Conservation (phyloP, 805 yeast species). For the Candida manassasensis region DNA sequence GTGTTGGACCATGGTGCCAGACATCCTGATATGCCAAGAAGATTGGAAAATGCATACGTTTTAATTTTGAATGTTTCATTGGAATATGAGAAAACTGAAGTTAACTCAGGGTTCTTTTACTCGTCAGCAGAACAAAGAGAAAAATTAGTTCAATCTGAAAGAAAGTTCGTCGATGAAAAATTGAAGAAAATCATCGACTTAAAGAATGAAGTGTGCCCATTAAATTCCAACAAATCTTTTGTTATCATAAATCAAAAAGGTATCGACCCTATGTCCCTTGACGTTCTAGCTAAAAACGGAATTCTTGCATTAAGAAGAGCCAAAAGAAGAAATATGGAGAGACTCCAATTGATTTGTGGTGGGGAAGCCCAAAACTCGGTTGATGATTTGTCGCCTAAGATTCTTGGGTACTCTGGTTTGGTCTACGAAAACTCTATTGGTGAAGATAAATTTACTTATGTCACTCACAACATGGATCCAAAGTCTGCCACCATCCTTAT, state of each 20-base stretch:
- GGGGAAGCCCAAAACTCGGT: constrained; percentile 98
- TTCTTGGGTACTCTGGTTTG: constrained; percentile 83
- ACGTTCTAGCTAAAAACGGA: constrained; percentile 86
- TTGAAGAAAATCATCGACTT: constrained; percentile 85
- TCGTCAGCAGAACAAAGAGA: constrained; percentile 95
- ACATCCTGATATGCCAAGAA: constrained; percentile 98
- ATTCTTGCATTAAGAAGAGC: constrained; percentile 96
- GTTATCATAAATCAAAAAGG: constrained; percentile 98
- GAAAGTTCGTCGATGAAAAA: constrained; percentile 92
- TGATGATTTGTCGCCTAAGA: constrained; percentile 77
- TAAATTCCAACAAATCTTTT: constrained; percentile 68
- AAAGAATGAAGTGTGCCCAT: constrained; percentile 86
- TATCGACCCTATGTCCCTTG: constrained; percentile 96
- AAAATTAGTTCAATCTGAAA: constrained; percentile 86
- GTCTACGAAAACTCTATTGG: constrained; percentile 93
- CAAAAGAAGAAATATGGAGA: constrained; percentile 98
- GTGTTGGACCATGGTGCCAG: constrained; percentile 98
- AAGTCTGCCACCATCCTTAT: constrained; percentile 87
- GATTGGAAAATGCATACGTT: constrained; percentile 76
- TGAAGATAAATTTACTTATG: constrained; percentile 95
- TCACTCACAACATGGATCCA: constrained; percentile 86
- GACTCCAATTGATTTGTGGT: constrained; percentile 92
- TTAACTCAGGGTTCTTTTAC: constrained; percentile 91
- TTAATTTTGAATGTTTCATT: constrained; percentile 88
- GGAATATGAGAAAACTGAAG: constrained; percentile 97